These are phyloP conservation scores for Tilletia caries DNA, from an alignment of 1,284 basidiomycete genomes.

Conservation along the genomic window DNA sequence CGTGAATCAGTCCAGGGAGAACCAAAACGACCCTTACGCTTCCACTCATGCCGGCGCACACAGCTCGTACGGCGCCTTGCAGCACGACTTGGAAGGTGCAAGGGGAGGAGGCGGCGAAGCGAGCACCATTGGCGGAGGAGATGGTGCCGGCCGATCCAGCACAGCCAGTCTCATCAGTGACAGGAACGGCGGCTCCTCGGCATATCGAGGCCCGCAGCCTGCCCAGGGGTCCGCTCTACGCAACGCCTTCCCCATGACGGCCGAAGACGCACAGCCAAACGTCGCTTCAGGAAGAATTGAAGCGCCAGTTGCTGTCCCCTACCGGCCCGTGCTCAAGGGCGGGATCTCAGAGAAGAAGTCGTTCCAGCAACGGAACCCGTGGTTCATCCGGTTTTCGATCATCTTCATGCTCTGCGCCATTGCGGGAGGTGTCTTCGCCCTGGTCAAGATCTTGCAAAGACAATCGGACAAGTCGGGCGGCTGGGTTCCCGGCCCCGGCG, in stretches of 20 bases:
- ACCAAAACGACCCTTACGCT: background rate
- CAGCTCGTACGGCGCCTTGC: background rate
- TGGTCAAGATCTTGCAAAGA: background rate
- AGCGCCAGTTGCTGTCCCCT: background rate
- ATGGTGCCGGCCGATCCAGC: no score
- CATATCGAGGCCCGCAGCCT: background rate
- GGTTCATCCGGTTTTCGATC: background rate
- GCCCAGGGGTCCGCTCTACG: background rate
- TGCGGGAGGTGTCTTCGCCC: background rate
- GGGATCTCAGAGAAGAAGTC: background rate
- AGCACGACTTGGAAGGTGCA: background rate
- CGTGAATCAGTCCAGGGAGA: background rate
- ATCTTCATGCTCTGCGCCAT: background rate
- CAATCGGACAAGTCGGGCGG: background rate
- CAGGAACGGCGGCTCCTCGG: background rate
- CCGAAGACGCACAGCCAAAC: background rate
- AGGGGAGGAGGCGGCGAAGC: background rate
- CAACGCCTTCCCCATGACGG: background rate
- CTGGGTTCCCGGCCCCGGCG: background rate
- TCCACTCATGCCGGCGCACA: background rate
- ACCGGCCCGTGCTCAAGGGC: background rate
- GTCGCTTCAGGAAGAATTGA: background rate
- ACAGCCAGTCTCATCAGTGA: no score
- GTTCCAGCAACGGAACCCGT: background rate
- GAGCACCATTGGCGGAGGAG: background rate